Conservation (phyloP, 2,329 filamentous ascomycete species). For the Diaporthe longicolla region DNA sequence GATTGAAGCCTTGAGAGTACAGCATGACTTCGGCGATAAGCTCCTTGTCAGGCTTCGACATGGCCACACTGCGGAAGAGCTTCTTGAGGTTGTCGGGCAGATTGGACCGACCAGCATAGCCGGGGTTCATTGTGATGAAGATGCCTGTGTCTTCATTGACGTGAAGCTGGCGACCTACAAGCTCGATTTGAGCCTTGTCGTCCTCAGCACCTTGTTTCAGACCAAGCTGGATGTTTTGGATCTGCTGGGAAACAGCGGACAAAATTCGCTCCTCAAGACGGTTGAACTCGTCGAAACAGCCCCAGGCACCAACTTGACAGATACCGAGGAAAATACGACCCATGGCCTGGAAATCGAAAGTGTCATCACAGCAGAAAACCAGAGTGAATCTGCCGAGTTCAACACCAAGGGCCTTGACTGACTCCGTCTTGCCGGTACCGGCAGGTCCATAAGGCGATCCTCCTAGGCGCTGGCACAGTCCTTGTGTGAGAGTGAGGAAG, state of each 20-base stretch:
- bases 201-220: conserved; percentile 88
- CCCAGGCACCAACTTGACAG: conserved; percentile 98
- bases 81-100: conserved; percentile 99
- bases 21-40: conserved; percentile 99
- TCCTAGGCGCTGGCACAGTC: conserved; percentile 92
- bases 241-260: conserved; percentile 98
- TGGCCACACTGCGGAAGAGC: conserved; percentile 97
- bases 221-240: conserved; percentile 98
- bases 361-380: conserved; percentile 99
- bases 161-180: conserved; percentile 89
- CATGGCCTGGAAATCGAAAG: conserved; percentile 99
- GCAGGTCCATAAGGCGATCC: conserved; percentile 98
- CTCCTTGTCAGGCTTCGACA: conserved; percentile 99
- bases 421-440: conserved; percentile 98
- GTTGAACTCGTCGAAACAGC: conserved; percentile 99
- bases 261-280: conserved; percentile 97
- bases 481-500: conserved; percentile 97
- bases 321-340: conserved; percentile 99
- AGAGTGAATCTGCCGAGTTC: conserved; percentile 97
- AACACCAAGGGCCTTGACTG: conserved; percentile 96
- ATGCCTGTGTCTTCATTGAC: conserved; percentile 97
- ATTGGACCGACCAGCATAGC: conserved; percentile 97
- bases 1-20: conserved; percentile 98
- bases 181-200: conserved; percentile 89
- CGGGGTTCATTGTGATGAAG: conserved; percentile 99